Evolutionary conservation across 306 rosid genomes (phyloP), one percentile per base, ranked within the genome.

Genomic region (Hylodesmum podocarpum): DNA sequence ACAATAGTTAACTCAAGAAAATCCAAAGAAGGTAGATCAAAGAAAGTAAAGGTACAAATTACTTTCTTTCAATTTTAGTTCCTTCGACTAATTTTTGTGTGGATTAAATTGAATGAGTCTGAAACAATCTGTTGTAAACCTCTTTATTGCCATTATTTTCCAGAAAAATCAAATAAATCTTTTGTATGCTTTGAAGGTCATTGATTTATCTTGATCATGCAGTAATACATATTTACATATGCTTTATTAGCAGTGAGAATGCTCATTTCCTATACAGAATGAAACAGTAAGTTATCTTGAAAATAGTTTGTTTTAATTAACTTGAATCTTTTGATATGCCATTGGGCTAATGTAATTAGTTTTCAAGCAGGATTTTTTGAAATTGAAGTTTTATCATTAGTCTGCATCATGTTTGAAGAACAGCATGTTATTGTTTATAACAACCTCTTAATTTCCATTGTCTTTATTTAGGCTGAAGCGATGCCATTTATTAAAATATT

Each of bases 41-140:
- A 86, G 77, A 85, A 73, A 84, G 61, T 54, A 11, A 88, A 92
- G 96, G 96, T 90, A 86, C 53, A 44, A 4, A 8, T 70, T 28
- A 64, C 57, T 59, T 67, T 34, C 43, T 64, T 31, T 58, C 64
- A 6, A 25, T 53, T 37, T 62, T 31, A 63, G 24, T 14, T 78
- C 66, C 18, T 14, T 25, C 6, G n/a, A 46, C 22, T 44, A 27
- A 63, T 16, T 44, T 12, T 66, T 40, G 22, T 16, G 28, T 39
- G 19, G 16, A 27, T 54, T 55, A 1, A 65, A 62, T 18, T 37
- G 15, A 12, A 29, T 41, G 14, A 40, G 21, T 66, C 3, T 18
- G 27, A 69, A 68, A 78, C 66, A 41, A 28, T 3, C 43, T 7
- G 40, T 16, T 27, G 16, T 59, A 18, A 19, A 19, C 47, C n/a